Evolutionary conservation across 2,329 filamentous ascomycete genomes (phyloP), one percentile per base, ranked within the genome.

Genomic region (Pseudovirgaria hyperparasitica): DNA sequence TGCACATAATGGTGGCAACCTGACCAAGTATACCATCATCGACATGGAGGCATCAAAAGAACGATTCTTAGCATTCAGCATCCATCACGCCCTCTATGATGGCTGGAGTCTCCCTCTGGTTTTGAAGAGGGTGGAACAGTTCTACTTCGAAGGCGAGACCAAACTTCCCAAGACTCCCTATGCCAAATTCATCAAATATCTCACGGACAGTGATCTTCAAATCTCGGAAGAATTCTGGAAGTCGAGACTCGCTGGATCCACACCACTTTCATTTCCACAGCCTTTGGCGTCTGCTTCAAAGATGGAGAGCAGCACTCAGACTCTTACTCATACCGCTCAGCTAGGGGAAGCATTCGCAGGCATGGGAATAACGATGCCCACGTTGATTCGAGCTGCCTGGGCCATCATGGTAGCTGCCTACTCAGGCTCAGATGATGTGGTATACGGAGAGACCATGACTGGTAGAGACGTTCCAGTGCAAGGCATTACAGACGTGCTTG

Each of bases 31-130:
- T 22, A 42, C 43, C 2, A 26, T 52, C 16, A 45, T 50, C 9
- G 15, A 36, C 1, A 29, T 31, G 10, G 36, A 35, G 5, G n/a
- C 13, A 5, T 25, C 26, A 2, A 31, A 29, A 24, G 27, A 40
- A 26, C 23, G 33, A 11, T 54, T 42, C 35, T 43, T 58, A 22
- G 46, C 51, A 20, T 54, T 50, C 51, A 55, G 50, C 0, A 30
- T 56, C 7, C 55, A 60, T 24, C 57, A 60, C 31, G 42, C 49
- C 0, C 37, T 57, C 2, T 60, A 58, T 20, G 57, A 60, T 29
- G 57, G 54, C 6, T 53, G 48, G 48, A 45, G 41, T 19, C 42
- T 48, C 19, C 33, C 41, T 9, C 30, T 46, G 19, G 40, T 51
- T 32, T 36, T 51, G 3, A 40, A 50, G 13, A 36, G 43, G 6